These are phyloP conservation scores for Reticulascus tulasneorum DNA, from an alignment of 2,329 filamentous ascomycete genomes.

Conservation along the genomic window DNA sequence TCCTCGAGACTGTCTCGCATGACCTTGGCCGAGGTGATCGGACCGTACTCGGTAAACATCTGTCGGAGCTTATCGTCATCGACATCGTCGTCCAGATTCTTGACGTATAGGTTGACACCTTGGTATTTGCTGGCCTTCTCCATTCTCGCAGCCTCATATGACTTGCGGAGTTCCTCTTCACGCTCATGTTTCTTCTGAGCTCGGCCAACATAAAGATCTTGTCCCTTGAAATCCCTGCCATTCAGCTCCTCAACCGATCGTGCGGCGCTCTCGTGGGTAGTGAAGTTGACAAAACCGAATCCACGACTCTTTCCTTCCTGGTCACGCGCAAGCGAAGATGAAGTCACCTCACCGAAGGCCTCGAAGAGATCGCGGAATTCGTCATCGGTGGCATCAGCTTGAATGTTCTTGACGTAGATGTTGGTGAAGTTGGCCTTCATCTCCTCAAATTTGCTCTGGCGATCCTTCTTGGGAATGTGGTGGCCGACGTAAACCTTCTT, in stretches of 20 bases:
- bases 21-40: slow-evolving; percentile 97
- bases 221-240: slow-evolving; percentile 84
- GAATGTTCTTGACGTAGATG: slow-evolving; percentile 99
- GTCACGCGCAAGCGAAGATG: slow-evolving; percentile 87
- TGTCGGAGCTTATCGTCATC: slow-evolving; percentile 97
- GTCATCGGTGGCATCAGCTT: slow-evolving; percentile 78
- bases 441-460: slow-evolving; percentile 99
- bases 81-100: slow-evolving; percentile 95
- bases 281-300: slow-evolving; percentile 95
- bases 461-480: slow-evolving; percentile 99
- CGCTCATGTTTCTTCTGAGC: slow-evolving; percentile 99
- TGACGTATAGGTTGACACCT: slow-evolving; percentile 99
- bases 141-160: slow-evolving; percentile 93
- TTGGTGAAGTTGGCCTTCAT: slow-evolving; percentile 99
- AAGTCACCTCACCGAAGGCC: slow-evolving; percentile 90
- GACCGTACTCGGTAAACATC: slow-evolving; percentile 86
- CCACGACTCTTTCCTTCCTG: slow-evolving; percentile 88
- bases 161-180: slow-evolving; percentile 97
- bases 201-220: slow-evolving; percentile 96
- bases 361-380: slow-evolving; percentile 93
- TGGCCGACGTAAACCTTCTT: slow-evolving; percentile 99
- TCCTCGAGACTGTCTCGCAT: slow-evolving; percentile 79
- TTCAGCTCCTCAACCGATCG: slow-evolving; percentile 90
- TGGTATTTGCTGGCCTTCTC: slow-evolving; percentile 99
- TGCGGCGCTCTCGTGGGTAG: slow-evolving; percentile 81